Evolutionary conservation across 441 rosid genomes (phyloP).

Genomic region (Gossypium schwendimanii): DNA sequence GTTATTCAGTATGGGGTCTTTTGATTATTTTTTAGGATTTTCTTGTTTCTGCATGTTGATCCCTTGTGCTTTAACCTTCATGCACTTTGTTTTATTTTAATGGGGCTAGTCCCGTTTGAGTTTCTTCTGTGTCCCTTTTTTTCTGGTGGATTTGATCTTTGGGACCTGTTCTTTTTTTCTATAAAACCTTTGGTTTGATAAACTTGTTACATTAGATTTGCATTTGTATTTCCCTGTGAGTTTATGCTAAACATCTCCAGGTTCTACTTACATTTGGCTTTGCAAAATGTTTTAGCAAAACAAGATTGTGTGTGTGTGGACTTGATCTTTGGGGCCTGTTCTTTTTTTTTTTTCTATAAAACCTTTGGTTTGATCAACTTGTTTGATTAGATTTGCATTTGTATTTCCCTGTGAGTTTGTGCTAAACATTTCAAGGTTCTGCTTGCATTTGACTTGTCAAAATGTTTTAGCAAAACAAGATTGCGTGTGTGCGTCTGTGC

Average conservation of each 20-base stretch:
- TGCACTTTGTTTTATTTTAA: background rate
- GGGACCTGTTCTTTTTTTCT: no score
- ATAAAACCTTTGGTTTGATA: background rate
- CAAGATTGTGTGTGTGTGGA: background rate
- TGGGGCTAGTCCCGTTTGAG: background rate
- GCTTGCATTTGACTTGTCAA: background rate
- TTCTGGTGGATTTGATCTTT: no score
- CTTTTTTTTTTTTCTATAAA: background rate
- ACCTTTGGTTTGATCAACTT: background rate
- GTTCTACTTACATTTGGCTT: background rate
- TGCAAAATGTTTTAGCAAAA: background rate
- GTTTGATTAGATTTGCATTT: background rate
- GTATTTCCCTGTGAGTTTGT: background rate
- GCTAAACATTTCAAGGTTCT: background rate
- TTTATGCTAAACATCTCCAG: background rate
- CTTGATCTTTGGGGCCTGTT: no score
- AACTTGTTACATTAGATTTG: background rate
- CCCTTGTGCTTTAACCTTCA: background rate
- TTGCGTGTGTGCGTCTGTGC: background rate
- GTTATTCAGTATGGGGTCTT: slow-evolving; percentile 2
- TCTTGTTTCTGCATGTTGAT: background rate
- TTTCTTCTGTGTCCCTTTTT: background rate
- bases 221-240: background rate
- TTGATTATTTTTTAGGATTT: background rate
- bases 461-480: background rate